Conservation (phyloP, 2,329 filamentous ascomycete species). For the Colletotrichum liaoningense region DNA sequence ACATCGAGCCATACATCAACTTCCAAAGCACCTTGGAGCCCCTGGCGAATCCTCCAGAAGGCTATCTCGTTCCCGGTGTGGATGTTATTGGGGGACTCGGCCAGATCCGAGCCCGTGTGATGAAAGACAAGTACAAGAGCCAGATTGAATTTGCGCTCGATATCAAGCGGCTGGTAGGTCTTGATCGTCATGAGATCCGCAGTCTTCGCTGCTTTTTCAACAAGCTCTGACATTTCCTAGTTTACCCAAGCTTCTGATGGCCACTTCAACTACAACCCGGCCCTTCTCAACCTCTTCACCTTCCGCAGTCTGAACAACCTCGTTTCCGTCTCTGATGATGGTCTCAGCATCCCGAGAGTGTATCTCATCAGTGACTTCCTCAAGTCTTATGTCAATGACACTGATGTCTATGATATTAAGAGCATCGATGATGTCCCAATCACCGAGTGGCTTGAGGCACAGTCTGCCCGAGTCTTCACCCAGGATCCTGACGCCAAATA, state of each 20-base stretch:
- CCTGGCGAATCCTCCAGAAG: conserved; percentile 33
- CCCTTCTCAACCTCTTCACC: conserved; percentile 29
- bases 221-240: background rate
- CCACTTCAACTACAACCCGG: conserved; percentile 36
- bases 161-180: conserved; percentile 24
- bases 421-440: conserved; percentile 31
- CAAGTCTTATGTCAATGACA: background rate
- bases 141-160: conserved; percentile 36
- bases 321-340: conserved; percentile 36
- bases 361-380: conserved; percentile 22
- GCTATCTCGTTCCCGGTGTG: conserved; percentile 37
- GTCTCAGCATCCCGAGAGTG: conserved; percentile 18
- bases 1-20: conserved; percentile 33
- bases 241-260: conserved; percentile 30
- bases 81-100: conserved; percentile 35
- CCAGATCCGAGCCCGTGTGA: conserved; percentile 34
- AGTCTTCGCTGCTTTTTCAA: too few relatives aligned
- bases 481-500: conserved; percentile 40
- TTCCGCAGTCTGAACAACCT: conserved; percentile 14
- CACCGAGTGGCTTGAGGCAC: conserved; percentile 27
- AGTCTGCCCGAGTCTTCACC: background rate
- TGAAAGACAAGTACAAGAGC: conserved; percentile 28
- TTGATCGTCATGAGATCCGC: background rate
- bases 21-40: conserved; percentile 38
- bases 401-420: conserved; percentile 35